Evolutionary conservation across 2,329 filamentous ascomycete species (phyloP), one percentile per base, ranked within the genome.

Genomic region (Aureobasidium sp.): DNA sequence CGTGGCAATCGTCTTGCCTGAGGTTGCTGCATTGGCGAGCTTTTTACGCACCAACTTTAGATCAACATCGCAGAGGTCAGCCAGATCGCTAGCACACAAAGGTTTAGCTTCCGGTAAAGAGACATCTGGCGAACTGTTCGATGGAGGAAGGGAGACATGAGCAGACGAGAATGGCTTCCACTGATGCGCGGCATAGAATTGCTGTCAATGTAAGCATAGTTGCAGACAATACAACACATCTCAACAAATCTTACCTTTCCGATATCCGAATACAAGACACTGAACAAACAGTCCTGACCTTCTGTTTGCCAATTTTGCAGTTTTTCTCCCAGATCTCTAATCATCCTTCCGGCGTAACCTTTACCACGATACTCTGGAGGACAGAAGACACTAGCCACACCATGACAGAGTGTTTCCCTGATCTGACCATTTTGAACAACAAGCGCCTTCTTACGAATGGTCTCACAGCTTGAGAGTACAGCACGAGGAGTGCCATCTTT

Each of bases 261-360:
- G 68, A 95, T 91, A 70, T 96, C 91, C 9, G 91, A 96, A 74
- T 86, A 96, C 9, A 97, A 79, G 8, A 95, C 82, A 0, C 89
- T 92, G 73, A 93, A 94, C 14, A 84, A 74, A 65, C 72, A 79
- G 70, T 70, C 72, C 25, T 71, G 73, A 27, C 74, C 70, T 32
- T 78, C 77, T 62, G 75, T 72, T 65, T 84, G 78, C 79, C 81
- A 84, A 2, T 70, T 77, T 65, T 80, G 77, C 49, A 86, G 69
- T 64, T 73, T 76, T 57, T 77, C 73, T 16, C 82, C 85, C 55
- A 95, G 71, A 65, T 92, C 85, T 45, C 74, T 73, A 72, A 92
- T 82, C 86, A 94, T 92, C 60, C 87, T 81, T 61, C 81, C 82
- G 0, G 90, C 91, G 74, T 96, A 96, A 25, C 90, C 88, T 66